Percentiles rank a stretch among this genome's conserved stretches.
Evolutionary conservation across 1,139 yeast species (phyloP).

Genomic region (Magnusiomyces paraingens): DNA sequence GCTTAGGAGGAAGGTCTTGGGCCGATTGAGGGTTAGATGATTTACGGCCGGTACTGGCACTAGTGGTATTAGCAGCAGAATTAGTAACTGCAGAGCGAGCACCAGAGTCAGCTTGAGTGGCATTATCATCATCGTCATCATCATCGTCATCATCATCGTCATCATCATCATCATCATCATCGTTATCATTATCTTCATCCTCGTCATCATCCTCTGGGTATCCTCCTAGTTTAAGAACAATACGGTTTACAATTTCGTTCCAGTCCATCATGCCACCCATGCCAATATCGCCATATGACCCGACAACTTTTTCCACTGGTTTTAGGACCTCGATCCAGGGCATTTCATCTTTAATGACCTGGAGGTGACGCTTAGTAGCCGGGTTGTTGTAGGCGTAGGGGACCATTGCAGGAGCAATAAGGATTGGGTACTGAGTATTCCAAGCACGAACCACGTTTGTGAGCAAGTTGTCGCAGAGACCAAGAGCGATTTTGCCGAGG

Average conservation of each 20-base stretch:
- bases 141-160: conserved; percentile 37
- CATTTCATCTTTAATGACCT: conserved; percentile 74
- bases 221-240: conserved; percentile 79
- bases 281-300: conserved; percentile 91
- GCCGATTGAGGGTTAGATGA: too few species aligned
- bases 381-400: conserved; percentile 85
- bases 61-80: too few species aligned
- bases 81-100: too few species aligned
- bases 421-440: conserved; percentile 81
- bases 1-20: conserved; percentile 21
- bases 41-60: too few species aligned
- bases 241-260: conserved; percentile 82
- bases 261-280: conserved; percentile 98
- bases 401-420: conserved; percentile 92
- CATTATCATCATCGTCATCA: conserved; percentile 35
- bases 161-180: conserved; percentile 44
- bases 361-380: conserved; percentile 74
- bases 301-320: conserved; percentile 90
- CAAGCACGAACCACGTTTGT: conserved; percentile 89
- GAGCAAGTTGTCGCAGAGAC: conserved; percentile 80
- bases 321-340: conserved; percentile 84
- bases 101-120: neutral
- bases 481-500: conserved; percentile 79
- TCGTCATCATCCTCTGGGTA: conserved; percentile 84
- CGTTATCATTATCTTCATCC: conserved; percentile 61